Evolutionary conservation across 495 filamentous ascomycete genomes (phyloP), one percentile per base, ranked within the genome.

Genomic region (Hyaloscypha bicolor): DNA sequence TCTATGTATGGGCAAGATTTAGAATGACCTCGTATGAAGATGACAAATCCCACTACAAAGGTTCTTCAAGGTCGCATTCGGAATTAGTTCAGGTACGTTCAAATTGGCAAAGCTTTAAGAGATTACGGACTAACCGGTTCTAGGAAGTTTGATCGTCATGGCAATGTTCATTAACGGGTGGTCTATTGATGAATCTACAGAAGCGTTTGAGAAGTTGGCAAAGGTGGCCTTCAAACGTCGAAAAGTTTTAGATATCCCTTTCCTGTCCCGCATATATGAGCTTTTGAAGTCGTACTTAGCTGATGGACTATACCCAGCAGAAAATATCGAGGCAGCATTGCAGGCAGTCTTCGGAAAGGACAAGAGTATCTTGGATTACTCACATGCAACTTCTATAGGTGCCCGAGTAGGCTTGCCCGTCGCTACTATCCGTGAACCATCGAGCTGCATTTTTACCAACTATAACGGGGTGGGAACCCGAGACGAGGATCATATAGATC

Each of bases 381-480:
- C 55, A 30, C 9, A 56, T 21, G 62, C 62, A 35, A 65, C 62
- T 21, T 33, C 55, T 12, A 69, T 42, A 45, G 62, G 67, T 33
- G 68, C 62, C 60, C 57, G 55, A 62, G 48, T 76, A 55, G 70
- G 70, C 12, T 63, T 74, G 12, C 60, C 59, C 6, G 71, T 74
- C 3, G 56, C 72, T 37, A 72, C 63, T 32, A 59, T 69, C 21
- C 45, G 58, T 59, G 56, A 72, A 21, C 61, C 68, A 2, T 68
- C 63, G 53, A 63, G 16, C 9, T 75, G 55, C 60, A 60, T 74
- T 21, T 72, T 74, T 63, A 74, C 70, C 9, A 76, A 71, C 39
- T 74, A 71, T 64, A 73, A 72, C 63, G 70, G 66, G n/a, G 55
- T 74, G 16, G 58, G 66, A 33, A 61, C 29, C 9, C 60, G 68